Percentiles rank a stretch among this genome's conserved stretches.
These are phyloP conservation scores for Hypoxylon sp. DNA, from an alignment of 2,329 filamentous ascomycete genomes.

Conservation along the genomic window DNA sequence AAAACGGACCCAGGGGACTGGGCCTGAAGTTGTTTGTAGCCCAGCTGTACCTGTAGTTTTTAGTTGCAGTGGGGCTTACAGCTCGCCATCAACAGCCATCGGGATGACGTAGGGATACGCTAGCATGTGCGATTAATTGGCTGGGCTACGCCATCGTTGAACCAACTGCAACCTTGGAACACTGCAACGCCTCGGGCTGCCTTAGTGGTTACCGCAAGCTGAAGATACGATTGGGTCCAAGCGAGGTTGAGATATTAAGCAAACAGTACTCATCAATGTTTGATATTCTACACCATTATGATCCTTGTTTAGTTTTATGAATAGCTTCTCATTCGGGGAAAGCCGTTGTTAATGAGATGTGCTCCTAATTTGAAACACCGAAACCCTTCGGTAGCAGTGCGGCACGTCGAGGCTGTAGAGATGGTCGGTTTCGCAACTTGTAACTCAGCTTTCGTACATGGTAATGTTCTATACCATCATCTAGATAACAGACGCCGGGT, in stretches of 20 bases:
- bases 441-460: background rate
- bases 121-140: constrained; percentile 33
- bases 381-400: background rate
- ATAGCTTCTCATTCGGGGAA: background rate
- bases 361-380: background rate
- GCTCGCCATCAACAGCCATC: constrained; percentile 15
- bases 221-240: background rate
- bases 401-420: background rate
- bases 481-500: background rate
- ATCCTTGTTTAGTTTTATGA: background rate
- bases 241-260: background rate
- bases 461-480: background rate
- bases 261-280: background rate
- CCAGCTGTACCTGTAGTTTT: no score
- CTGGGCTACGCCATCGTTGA: background rate
- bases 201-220: background rate
- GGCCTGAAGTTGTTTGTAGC: constrained; percentile 27
- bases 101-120: constrained; percentile 32
- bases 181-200: background rate
- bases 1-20: constrained; percentile 15
- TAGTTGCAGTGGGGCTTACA: constrained; percentile 39
- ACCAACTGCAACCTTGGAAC: constrained; percentile 16
- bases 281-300: background rate
- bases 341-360: background rate
- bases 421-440: background rate